phyloP scores from a whole-genome alignment of 164 flowering plant genomes.

The Cinnamomum micranthum region DNA sequence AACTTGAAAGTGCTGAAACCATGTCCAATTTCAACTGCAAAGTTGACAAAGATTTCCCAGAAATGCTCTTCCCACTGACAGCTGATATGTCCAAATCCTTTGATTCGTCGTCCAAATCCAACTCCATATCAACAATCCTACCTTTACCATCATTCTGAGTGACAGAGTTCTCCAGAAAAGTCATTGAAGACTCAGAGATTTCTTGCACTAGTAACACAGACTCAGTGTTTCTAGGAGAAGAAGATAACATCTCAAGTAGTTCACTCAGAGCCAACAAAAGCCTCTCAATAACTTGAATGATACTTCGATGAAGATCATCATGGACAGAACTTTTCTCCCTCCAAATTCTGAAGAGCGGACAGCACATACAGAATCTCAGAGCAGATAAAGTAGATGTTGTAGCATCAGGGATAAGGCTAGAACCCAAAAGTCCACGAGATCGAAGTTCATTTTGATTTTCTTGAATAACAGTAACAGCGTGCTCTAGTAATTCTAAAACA shows the following conservation, averaged over 20 bases:
- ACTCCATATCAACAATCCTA: constrained; percentile 71
- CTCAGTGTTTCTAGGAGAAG: constrained; percentile 20
- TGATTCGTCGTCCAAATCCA: constrained; percentile 58
- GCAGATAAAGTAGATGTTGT: constrained; percentile 32
- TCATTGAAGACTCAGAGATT: constrained; percentile 18
- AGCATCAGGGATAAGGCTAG: constrained; percentile 26
- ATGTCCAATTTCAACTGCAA: constrained; percentile 60
- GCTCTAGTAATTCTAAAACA: constrained; percentile 45
- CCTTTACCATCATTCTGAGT: constrained; percentile 20
- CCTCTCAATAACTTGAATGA: constrained; percentile 45
- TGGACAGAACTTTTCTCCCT: constrained; percentile 27
- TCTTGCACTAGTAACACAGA: constrained; percentile 26
- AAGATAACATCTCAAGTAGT: constrained; percentile 42
- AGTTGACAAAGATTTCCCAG: constrained; percentile 26
- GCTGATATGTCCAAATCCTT: constrained; percentile 40
- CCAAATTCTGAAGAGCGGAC: constrained; percentile 43
- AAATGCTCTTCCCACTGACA: constrained; percentile 27
- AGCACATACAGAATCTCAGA: constrained; percentile 42
- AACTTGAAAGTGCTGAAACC: constrained; percentile 59
- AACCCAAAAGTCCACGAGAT: constrained; percentile 31
- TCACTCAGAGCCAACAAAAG: constrained; percentile 52
- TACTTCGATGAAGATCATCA: constrained; percentile 22
- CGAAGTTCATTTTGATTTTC: constrained; percentile 30
- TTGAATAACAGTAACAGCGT: constrained; percentile 40
- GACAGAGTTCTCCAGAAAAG: constrained; percentile 21